Evolutionary conservation across 306 rosid species (phyloP).

Genomic region (Gleditsia sinensis): DNA sequence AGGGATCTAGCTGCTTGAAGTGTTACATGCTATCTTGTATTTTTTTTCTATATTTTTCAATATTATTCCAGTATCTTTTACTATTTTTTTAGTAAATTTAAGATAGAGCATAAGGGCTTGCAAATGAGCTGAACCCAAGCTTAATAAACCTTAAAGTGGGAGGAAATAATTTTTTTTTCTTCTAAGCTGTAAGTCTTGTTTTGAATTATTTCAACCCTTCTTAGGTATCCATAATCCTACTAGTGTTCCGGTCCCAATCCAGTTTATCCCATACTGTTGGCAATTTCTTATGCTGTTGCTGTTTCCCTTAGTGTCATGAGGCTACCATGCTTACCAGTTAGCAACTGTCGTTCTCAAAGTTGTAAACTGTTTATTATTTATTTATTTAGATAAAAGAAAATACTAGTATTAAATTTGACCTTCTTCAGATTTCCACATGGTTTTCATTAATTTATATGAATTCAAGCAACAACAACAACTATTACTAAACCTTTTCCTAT

Average conservation of each 20-base stretch:
- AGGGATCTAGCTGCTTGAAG: too few relatives aligned
- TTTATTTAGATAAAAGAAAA: background rate
- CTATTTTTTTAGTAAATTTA: too few relatives aligned
- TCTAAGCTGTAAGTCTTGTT: too few relatives aligned
- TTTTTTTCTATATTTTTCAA: too few relatives aligned
- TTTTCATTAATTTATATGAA: background rate
- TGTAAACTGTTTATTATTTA: background rate
- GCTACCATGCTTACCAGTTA: background rate
- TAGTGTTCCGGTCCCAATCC: slow-evolving; percentile 1
- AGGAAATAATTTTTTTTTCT: too few relatives aligned
- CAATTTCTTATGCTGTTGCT: background rate
- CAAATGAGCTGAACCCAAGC: too few relatives aligned
- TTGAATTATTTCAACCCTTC: too few relatives aligned
- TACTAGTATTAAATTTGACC: background rate
- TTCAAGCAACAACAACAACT: background rate
- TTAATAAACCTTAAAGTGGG: too few relatives aligned
- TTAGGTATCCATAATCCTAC: background rate
- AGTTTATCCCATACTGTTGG: background rate
- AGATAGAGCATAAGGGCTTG: too few relatives aligned
- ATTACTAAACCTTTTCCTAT: too few relatives aligned
- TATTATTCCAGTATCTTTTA: too few relatives aligned
- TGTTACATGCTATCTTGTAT: too few relatives aligned
- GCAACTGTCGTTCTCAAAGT: background rate
- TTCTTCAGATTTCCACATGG: background rate
- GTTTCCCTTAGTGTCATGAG: background rate